Evolutionary conservation across 768 basidiomycete genomes (phyloP).

Genomic region (Tulasnella sp.): DNA sequence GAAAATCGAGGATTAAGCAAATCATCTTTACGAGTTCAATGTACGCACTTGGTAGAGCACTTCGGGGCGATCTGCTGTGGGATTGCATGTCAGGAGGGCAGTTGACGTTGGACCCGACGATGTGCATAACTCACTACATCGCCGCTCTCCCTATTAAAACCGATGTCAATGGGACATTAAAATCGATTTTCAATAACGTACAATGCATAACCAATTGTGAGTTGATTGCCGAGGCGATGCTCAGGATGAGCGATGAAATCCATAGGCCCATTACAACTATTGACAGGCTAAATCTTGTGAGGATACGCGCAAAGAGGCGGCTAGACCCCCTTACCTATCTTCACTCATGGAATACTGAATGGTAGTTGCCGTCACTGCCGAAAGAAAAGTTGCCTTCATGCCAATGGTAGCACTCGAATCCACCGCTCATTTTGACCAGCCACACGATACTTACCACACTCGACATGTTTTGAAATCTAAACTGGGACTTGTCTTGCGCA

Average conservation of each 20-base stretch:
- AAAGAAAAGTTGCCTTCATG: background rate
- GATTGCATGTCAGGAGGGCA: background rate
- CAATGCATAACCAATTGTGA: constrained; percentile 21
- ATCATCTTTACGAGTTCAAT: background rate
- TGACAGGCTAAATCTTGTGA: background rate
- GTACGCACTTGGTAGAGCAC: constrained; percentile 9
- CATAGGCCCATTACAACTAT: constrained; percentile 17
- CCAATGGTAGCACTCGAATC: background rate
- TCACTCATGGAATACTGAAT: background rate
- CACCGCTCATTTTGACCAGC: background rate
- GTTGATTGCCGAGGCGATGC: constrained; percentile 21
- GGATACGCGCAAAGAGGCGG: too few relatives aligned
- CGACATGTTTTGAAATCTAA: constrained; percentile 16
- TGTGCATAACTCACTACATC: constrained; percentile 16
- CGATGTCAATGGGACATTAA: too few relatives aligned
- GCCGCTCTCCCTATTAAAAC: constrained; percentile 11
- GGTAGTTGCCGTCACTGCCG: background rate
- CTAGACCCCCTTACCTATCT: background rate
- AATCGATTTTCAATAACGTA: background rate
- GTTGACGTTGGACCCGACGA: too few relatives aligned
- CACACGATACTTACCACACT: background rate
- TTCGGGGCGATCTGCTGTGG: constrained; percentile 17
- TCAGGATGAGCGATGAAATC: constrained; percentile 21
- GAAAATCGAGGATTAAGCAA: background rate
- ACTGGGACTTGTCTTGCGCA: constrained; percentile 3